Percentiles rank a stretch among this genome's conserved stretches.
phyloP scores from a whole-genome alignment of 2,329 filamentous ascomycete genomes.

The Colletotrichum echinochloae region DNA sequence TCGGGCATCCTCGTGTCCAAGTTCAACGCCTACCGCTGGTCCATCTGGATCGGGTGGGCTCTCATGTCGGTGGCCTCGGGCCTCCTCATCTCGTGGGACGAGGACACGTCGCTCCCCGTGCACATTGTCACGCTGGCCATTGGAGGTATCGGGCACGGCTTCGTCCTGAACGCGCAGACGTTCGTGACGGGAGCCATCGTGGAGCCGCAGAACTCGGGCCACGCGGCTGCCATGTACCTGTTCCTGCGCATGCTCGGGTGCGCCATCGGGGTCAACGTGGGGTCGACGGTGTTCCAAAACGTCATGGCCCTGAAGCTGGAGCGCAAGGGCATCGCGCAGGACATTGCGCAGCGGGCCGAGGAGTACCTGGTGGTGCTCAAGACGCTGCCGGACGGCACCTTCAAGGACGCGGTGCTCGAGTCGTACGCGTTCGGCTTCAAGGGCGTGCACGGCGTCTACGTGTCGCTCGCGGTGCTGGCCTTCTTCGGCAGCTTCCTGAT shows the following conservation, averaged over 20 bases:
- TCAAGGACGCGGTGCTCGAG: constrained; percentile 34
- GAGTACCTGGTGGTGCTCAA: constrained; percentile 37
- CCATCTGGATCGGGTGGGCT: constrained; percentile 54
- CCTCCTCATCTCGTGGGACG: constrained; percentile 41
- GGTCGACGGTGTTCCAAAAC: constrained; percentile 43
- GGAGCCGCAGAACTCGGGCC: constrained; percentile 36
- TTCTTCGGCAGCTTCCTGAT: constrained; percentile 37
- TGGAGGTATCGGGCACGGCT: constrained; percentile 42
- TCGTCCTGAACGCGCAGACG: constrained; percentile 44
- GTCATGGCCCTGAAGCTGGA: constrained; percentile 42
- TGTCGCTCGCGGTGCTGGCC: constrained; percentile 30
- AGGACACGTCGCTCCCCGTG: constrained; percentile 28
- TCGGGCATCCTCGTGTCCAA: constrained; percentile 48
- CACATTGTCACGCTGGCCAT: constrained; percentile 40
- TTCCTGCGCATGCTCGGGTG: constrained; percentile 42
- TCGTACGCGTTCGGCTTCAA: constrained; percentile 39
- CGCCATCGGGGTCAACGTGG: constrained; percentile 42
- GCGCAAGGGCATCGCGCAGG: constrained; percentile 31
- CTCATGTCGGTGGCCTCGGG: constrained; percentile 37
- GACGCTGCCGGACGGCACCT: constrained; percentile 33
- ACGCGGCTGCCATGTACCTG: constrained; percentile 41
- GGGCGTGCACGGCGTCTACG: constrained; percentile 39
- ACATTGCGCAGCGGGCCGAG: constrained; percentile 37
- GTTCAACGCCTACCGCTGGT: constrained; percentile 52
- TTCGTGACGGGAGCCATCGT: constrained; percentile 43